Evolutionary conservation across 2,329 filamentous ascomycete species (phyloP).

Genomic region (Colletotrichum melonis): DNA sequence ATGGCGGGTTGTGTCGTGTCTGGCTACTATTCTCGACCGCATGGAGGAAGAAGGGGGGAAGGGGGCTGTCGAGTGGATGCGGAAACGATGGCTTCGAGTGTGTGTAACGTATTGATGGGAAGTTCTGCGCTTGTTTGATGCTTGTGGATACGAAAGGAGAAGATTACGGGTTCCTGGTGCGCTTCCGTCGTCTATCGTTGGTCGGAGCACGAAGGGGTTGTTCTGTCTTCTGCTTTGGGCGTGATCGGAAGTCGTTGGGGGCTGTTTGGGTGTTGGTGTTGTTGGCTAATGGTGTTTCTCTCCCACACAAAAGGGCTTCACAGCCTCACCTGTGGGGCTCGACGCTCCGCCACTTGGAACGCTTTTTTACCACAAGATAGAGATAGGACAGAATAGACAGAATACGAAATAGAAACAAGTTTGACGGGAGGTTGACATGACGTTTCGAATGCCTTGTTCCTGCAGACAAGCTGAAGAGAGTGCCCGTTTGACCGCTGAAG

Average conservation of each 20-base stretch:
- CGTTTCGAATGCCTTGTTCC: slow-evolving; percentile 7
- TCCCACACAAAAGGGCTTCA: slow-evolving; percentile 11
- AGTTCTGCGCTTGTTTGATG: background rate
- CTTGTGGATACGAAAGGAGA: background rate
- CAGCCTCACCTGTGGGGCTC: slow-evolving; percentile 24
- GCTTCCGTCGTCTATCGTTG: slow-evolving; percentile 1
- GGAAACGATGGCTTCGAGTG: background rate
- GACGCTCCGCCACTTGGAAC: background rate
- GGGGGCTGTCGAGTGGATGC: background rate
- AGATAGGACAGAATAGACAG: background rate
- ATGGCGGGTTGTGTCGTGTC: background rate
- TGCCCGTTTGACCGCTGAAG: background rate
- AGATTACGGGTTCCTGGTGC: background rate
- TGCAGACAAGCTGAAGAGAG: slow-evolving; percentile 11
- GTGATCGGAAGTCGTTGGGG: background rate
- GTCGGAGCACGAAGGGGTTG: background rate
- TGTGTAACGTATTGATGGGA: slow-evolving; percentile 2
- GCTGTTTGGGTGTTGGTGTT: background rate
- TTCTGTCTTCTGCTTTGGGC: background rate
- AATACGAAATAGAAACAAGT: background rate
- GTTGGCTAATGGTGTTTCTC: background rate
- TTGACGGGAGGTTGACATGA: background rate
- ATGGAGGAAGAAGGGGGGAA: background rate
- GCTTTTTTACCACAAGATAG: background rate
- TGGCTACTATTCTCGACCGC: slow-evolving; percentile 13